phyloP scores from a whole-genome alignment of 2,329 filamentous ascomycete species.

The Calonectria pauciramosa region DNA sequence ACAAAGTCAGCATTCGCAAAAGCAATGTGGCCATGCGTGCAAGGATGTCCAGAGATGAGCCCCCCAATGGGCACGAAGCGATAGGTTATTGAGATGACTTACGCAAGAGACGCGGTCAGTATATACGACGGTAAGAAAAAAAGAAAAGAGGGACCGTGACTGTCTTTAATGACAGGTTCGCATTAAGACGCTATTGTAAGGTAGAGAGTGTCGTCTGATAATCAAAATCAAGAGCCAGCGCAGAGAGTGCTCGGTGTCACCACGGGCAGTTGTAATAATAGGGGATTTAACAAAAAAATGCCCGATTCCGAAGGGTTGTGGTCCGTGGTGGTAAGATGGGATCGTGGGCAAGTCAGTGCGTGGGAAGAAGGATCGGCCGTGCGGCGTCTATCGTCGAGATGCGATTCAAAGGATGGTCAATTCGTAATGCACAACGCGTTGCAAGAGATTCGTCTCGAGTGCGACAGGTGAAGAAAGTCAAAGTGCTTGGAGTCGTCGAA shows the following conservation, averaged over 20 bases:
- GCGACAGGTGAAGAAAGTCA: background rate
- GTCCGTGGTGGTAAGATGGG: background rate
- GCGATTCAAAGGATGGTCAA: slow-evolving; percentile 14
- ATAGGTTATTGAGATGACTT: background rate
- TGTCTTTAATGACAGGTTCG: slow-evolving; percentile 13
- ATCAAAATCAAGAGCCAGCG: background rate
- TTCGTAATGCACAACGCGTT: slow-evolving; percentile 24
- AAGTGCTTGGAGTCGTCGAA: background rate
- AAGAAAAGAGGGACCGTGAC: slow-evolving; percentile 1
- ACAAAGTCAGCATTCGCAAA: slow-evolving; percentile 28
- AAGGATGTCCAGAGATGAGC: slow-evolving; percentile 2
- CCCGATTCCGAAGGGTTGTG: slow-evolving; percentile 1
- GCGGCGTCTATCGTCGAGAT: slow-evolving; percentile 16
- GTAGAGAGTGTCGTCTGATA: background rate
- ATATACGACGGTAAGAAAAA: background rate
- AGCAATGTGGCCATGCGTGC: slow-evolving; percentile 12
- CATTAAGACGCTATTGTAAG: background rate
- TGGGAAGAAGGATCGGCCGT: slow-evolving; percentile 24
- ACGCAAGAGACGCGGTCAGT: background rate
- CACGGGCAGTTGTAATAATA: slow-evolving; percentile 23
- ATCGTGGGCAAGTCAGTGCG: slow-evolving; percentile 28
- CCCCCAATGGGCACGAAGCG: background rate
- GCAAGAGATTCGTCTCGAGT: background rate
- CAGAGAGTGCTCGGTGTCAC: background rate
- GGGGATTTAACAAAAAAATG: slow-evolving; percentile 13